Conservation (phyloP, 2,329 filamentous ascomycete species). For the Pseudogymnoascus sp. region DNA sequence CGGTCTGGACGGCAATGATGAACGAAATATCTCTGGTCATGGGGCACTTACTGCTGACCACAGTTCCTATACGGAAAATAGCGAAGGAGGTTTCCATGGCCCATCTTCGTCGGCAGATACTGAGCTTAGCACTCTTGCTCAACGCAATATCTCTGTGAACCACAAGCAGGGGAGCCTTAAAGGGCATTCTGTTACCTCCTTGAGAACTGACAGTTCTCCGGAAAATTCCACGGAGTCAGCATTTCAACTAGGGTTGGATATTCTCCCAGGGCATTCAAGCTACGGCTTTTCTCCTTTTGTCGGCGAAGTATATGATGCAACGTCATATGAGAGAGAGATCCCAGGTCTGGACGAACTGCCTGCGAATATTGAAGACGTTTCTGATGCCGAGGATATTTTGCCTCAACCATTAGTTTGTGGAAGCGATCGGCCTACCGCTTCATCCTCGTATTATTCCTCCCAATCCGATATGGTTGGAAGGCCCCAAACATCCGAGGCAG, state of each 20-base stretch:
- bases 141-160: conserved; percentile 1
- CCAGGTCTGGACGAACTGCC: conserved; percentile 5
- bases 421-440: not conserved
- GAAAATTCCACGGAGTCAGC: not conserved
- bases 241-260: not conserved
- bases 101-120: conserved; percentile 7
- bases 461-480: not conserved
- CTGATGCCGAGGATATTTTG: not conserved
- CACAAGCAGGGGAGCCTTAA: not conserved
- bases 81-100: conserved; percentile 22
- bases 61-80: conserved; percentile 24
- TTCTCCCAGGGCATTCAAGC: conserved; percentile 1
- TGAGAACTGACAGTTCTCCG: not conserved
- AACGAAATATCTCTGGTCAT: conserved; percentile 6
- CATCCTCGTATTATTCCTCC: not conserved
- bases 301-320: conserved; percentile 1
- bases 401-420: not conserved
- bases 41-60: not conserved
- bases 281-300: not conserved
- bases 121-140: not conserved
- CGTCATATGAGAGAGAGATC: conserved; percentile 10
- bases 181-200: not conserved
- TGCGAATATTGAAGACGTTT: not conserved
- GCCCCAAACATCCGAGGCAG: not conserved
- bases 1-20: conserved; percentile 21